Conservation (phyloP, 139 green algal species). For the Chlamydomonas sphaeroides region DNA sequence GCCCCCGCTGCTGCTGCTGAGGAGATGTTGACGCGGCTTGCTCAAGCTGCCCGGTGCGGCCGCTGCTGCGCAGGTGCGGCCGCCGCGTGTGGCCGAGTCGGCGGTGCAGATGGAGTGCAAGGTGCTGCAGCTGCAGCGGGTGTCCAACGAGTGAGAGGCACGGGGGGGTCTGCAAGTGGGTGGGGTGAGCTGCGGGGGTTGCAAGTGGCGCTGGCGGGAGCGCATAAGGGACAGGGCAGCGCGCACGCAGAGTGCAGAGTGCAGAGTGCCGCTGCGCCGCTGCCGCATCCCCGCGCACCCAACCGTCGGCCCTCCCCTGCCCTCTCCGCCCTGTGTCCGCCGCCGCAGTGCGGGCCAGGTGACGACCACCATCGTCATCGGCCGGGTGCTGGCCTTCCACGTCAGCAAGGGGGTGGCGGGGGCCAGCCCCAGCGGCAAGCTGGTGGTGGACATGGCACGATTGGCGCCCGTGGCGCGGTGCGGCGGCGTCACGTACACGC, state of each 20-base stretch:
- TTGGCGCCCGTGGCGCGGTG: conserved; percentile 73
- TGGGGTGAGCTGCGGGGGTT: not conserved
- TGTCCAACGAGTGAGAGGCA: conserved; percentile 66
- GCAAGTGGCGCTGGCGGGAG: too few species aligned
- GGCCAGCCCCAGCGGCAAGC: conserved; percentile 63
- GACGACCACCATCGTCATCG: conserved; percentile 78
- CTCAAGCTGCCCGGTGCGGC: too few species aligned
- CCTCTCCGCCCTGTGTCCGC: too few species aligned
- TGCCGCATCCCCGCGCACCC: too few species aligned
- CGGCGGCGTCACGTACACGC: conserved; percentile 82
- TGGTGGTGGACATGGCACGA: conserved; percentile 75
- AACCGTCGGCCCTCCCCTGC: too few species aligned
- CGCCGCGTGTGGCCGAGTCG: conserved; percentile 85
- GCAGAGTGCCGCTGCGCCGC: too few species aligned
- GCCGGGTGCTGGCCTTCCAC: conserved; percentile 88
- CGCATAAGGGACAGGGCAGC: too few species aligned
- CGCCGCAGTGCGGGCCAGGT: conserved; percentile 12
- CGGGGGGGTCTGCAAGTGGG: too few species aligned
- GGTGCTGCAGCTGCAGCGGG: conserved; percentile 72
- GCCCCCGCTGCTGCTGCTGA: too few species aligned
- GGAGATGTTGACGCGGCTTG: too few species aligned
- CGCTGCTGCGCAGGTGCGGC: conserved; percentile 80
- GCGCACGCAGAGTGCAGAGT: too few species aligned
- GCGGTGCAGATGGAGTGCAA: conserved; percentile 93
- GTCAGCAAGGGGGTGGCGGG: conserved; percentile 74